These are phyloP conservation scores for Fusarium graminum DNA, from an alignment of 2,329 filamentous ascomycete species.

Conservation along the genomic window DNA sequence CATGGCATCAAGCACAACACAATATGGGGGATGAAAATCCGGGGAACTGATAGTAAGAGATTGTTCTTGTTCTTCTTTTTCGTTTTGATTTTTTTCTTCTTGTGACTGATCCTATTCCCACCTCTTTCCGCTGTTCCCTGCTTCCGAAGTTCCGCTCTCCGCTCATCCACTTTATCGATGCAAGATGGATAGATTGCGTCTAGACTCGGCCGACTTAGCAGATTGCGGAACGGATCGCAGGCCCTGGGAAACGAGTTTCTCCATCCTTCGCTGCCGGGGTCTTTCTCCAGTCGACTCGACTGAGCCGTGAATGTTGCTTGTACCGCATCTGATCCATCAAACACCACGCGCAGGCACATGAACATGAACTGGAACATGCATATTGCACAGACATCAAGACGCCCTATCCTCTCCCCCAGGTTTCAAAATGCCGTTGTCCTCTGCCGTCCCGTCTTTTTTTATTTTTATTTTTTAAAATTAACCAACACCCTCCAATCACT, in stretches of 20 bases:
- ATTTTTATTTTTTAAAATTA: constrained; percentile 3
- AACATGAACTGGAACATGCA: no score
- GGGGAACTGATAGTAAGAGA: constrained; percentile 39
- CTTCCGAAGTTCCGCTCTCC: not conserved
- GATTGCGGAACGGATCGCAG: constrained; percentile 32
- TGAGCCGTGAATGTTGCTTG: constrained; percentile 11
- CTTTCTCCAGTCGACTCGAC: constrained; percentile 4
- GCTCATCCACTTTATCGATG: constrained; percentile 34
- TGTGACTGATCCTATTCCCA: constrained; percentile 20
- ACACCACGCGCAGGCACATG: not conserved
- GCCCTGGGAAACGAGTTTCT: constrained; percentile 30
- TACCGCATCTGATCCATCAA: constrained; percentile 13
- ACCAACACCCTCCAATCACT: not conserved
- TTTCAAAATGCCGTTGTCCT: not conserved
- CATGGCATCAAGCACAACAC: constrained; percentile 6
- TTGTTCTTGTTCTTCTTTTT: constrained; percentile 6
- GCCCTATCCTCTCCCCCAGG: not conserved
- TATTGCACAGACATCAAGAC: no score
- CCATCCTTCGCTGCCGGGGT: constrained; percentile 4
- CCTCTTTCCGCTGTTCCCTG: constrained; percentile 19
- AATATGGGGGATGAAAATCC: constrained; percentile 36
- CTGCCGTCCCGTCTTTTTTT: constrained; percentile 13
- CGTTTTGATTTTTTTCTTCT: constrained; percentile 3
- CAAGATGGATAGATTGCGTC: constrained; percentile 9
- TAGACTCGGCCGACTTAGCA: not conserved